Evolutionary conservation across 768 basidiomycete species (phyloP).

Genomic region (Psilocybe cyanescens): DNA sequence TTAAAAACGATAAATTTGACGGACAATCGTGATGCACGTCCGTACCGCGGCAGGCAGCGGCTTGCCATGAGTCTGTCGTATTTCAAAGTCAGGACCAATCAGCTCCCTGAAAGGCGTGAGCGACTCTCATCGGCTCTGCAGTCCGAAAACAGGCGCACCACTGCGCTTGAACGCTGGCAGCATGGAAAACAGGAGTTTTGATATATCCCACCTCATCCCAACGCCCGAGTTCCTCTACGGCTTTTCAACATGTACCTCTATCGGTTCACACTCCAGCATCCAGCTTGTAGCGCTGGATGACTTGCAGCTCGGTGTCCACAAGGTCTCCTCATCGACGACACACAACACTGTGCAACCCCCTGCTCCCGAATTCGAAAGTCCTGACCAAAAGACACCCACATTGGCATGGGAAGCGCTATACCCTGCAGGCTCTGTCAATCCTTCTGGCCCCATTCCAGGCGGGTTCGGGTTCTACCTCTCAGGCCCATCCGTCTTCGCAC

Average conservation of each 20-base stretch:
- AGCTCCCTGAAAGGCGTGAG: too few relatives aligned
- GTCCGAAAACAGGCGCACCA: too few relatives aligned
- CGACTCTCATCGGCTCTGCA: too few relatives aligned
- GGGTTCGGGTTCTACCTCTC: conserved; percentile 75
- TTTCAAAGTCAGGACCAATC: too few relatives aligned
- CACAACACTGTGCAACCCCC: conserved; percentile 37
- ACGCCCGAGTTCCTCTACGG: conserved; percentile 34
- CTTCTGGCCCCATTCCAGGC: conserved; percentile 50
- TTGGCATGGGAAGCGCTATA: conserved; percentile 67
- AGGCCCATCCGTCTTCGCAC: conserved; percentile 51
- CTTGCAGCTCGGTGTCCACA: conserved; percentile 52
- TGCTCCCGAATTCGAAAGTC: conserved; percentile 8
- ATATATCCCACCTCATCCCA: conserved; percentile 27
- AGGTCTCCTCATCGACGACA: conserved; percentile 39
- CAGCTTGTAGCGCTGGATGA: conserved; percentile 42
- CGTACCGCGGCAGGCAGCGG: too few relatives aligned
- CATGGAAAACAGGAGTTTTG: background rate
- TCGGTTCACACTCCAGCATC: conserved; percentile 22
- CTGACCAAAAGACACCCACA: background rate
- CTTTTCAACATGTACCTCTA: conserved; percentile 42
- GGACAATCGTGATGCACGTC: too few relatives aligned
- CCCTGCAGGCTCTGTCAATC: conserved; percentile 64
- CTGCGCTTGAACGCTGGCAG: background rate
- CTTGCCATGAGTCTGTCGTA: too few relatives aligned
- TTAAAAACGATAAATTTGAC: too few relatives aligned